Evolutionary conservation across 2,329 filamentous ascomycete species (phyloP), one percentile per base, ranked within the genome.

Genomic region (Septoria linicola): DNA sequence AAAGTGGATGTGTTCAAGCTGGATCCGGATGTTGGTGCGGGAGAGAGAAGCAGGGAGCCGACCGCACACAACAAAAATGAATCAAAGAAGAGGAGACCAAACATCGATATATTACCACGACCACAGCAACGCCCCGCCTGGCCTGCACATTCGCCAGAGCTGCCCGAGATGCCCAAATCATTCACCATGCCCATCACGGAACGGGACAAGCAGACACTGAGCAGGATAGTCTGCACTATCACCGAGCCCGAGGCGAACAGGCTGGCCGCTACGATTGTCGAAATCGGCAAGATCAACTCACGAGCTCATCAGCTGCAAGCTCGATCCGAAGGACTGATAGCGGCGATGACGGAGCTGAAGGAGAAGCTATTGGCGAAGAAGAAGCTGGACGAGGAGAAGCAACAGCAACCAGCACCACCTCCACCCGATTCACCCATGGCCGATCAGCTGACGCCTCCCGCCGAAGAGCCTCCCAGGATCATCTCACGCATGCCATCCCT

Each of bases 201-300:
- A 1, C 20, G 27, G 8, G 47, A 50, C 30, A 50, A 36, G 16
- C 40, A 37, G 39, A 37, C 20, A 1, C 17, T 43, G 25, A 30
- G 39, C 47, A 30, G 40, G 7, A 37, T 50, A 14, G 31, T 43
- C 40, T 31, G 31, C 40, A 43, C 27, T 11, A 21, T 39, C 20
- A 30, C 43, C 8, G 46, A 53, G 25, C 19, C 43, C 4, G 43
- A 53, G 19, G 42, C 49, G 17, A 41, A 36, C 13, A 10, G 13
- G 21, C 30, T 43, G 16, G 32, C 48, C 5, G 37, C 32, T 4
- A 51, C 47, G 27, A 48, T 57, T 40, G 46, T 48, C 14, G 48
- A 55, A 20, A 53, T 58, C 13, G 49, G 41, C 19, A 51, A 43
- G 30, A 44, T 55, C 21, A 55, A 58, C 27, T 27, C 36, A 19